phyloP scores from a whole-genome alignment of 108 stramenopile species.

The Cyclotella distinguenda region DNA sequence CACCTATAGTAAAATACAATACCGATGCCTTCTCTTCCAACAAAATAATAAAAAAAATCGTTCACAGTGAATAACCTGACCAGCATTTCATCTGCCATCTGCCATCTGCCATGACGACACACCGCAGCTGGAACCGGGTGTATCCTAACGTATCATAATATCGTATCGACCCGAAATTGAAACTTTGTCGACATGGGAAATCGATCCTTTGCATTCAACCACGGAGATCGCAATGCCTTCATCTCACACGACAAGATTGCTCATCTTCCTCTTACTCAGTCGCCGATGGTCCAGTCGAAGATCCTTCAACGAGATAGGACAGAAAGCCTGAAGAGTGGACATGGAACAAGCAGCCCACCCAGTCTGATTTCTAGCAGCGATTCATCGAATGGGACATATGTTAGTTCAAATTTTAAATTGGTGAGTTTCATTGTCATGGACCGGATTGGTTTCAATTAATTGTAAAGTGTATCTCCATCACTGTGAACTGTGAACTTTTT shows the following conservation, averaged over 20 bases:
- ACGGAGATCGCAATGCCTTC: constrained; percentile 7
- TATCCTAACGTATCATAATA: too few species aligned
- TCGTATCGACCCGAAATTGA: too few species aligned
- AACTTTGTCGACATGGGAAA: too few species aligned
- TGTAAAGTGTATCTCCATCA: too few species aligned
- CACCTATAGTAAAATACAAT: too few species aligned
- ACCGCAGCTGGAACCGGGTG: too few species aligned
- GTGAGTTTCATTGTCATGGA: neutral
- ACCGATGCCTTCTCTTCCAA: too few species aligned
- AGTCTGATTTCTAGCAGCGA: constrained; percentile 26
- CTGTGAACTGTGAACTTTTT: neutral
- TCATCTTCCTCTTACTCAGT: neutral
- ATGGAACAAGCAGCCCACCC: constrained; percentile 14
- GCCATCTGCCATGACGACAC: too few species aligned
- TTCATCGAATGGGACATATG: constrained; percentile 29
- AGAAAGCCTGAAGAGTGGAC: neutral
- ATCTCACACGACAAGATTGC: neutral
- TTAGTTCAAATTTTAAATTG: neutral
- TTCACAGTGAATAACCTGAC: too few species aligned
- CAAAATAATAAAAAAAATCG: too few species aligned
- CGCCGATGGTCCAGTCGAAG: neutral
- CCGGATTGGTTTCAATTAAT: too few species aligned
- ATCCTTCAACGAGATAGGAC: neutral
- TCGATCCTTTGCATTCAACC: constrained; percentile 1
- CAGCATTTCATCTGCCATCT: too few species aligned